Conservation (phyloP, 2,329 filamentous ascomycete species). For the Calonectria honghensis region DNA sequence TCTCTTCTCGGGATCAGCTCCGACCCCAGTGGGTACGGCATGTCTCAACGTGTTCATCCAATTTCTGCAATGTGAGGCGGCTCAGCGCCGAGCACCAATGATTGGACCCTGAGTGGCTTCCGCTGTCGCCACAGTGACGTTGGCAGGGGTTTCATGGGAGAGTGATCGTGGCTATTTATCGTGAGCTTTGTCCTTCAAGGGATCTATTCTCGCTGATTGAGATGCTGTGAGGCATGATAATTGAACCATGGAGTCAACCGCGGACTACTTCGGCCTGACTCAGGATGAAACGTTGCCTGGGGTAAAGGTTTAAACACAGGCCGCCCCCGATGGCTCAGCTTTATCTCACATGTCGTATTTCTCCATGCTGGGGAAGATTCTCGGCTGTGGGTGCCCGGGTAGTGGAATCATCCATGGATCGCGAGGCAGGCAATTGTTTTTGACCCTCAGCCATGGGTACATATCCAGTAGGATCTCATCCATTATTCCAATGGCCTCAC, state of each 20-base stretch:
- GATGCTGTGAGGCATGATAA: background rate
- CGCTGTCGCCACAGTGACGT: background rate
- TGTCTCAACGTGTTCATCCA: background rate
- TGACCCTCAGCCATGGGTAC: conserved; percentile 12
- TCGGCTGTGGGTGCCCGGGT: background rate
- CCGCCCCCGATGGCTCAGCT: background rate
- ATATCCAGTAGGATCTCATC: conserved; percentile 7
- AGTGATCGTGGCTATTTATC: background rate
- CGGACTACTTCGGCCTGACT: too few species aligned
- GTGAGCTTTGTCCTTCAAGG: background rate
- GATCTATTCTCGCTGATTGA: background rate
- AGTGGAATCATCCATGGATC: conserved; percentile 21
- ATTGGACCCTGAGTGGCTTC: background rate
- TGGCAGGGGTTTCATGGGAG: too few species aligned
- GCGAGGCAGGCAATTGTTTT: conserved; percentile 9
- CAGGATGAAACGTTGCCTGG: background rate
- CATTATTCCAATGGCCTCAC: background rate
- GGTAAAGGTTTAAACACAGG: background rate
- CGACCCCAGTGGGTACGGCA: background rate
- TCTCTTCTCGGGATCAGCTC: background rate
- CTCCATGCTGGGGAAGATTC: background rate
- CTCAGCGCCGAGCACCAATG: background rate
- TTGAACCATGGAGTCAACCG: background rate
- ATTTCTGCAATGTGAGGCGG: background rate
- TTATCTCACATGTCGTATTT: background rate